Percentiles rank a stretch among this genome's conserved stretches.
Evolutionary conservation across 1,284 basidiomycete genomes (phyloP).

Genomic region (Ustilago bromivora): DNA sequence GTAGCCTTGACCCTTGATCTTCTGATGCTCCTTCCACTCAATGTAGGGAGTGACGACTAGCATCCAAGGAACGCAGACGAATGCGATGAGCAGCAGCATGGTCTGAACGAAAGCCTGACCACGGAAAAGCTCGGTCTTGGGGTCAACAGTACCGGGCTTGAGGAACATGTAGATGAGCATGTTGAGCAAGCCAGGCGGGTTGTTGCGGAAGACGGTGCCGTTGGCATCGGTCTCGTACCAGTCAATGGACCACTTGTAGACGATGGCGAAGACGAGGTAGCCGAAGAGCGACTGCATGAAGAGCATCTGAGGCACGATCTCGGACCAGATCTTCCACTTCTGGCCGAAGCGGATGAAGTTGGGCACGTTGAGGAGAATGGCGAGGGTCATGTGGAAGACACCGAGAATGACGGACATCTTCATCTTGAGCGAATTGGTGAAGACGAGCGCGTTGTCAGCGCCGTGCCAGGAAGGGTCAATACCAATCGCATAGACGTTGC

Average conservation of each 20-base stretch:
- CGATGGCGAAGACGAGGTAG: constrained; percentile 91
- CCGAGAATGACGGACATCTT: constrained; percentile 98
- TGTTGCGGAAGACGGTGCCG: constrained; percentile 71
- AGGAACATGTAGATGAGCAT: constrained; percentile 70
- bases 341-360: constrained; percentile 95
- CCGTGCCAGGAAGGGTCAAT: constrained; percentile 96
- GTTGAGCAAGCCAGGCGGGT: constrained; percentile 84
- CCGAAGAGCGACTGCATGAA: constrained; percentile 98
- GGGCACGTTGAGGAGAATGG: constrained; percentile 92
- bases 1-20: constrained; percentile 87
- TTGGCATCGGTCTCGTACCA: constrained; percentile 78
- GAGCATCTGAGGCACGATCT: constrained; percentile 96
- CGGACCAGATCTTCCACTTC: constrained; percentile 85
- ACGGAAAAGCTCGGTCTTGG: constrained; percentile 80
- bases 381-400: constrained; percentile 98
- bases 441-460: constrained; percentile 89
- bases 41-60: constrained; percentile 93
- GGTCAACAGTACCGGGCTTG: constrained; percentile 73
- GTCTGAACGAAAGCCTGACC: constrained; percentile 90
- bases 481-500: constrained; percentile 87
- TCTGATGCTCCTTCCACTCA: constrained; percentile 88
- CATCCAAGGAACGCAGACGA: constrained; percentile 95
- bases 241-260: constrained; percentile 97
- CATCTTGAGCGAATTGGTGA: constrained; percentile 99
- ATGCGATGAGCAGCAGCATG: constrained; percentile 82